These are phyloP conservation scores for Ceriops zippeliana DNA, from an alignment of 345 rosid species.

Conservation along the genomic window DNA sequence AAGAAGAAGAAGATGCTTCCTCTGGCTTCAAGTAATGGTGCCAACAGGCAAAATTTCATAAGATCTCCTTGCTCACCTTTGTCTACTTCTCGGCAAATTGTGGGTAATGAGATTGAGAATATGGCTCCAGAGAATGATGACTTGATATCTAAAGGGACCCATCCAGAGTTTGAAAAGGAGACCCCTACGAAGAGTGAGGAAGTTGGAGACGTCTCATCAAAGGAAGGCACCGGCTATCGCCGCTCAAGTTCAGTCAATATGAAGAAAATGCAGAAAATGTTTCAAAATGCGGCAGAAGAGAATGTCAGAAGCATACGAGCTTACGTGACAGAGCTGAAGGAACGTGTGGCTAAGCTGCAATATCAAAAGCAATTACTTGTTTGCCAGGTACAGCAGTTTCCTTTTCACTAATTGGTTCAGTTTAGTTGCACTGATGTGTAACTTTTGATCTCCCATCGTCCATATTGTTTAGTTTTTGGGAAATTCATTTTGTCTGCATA, in stretches of 20 bases:
- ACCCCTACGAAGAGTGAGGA: constrained; percentile 76
- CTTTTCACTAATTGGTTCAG: background rate
- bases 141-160: constrained; percentile 35
- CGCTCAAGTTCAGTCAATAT: constrained; percentile 90
- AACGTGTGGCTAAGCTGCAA: constrained; percentile 94
- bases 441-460: background rate
- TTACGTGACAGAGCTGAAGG: constrained; percentile 90
- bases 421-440: background rate
- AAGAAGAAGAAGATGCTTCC: constrained; percentile 88
- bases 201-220: constrained; percentile 67
- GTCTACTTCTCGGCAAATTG: constrained; percentile 67
- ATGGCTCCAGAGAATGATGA: constrained; percentile 66
- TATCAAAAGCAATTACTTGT: constrained; percentile 99
- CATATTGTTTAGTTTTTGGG: background rate
- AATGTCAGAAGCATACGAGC: constrained; percentile 92
- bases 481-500: constrained; percentile 1
- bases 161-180: constrained; percentile 53
- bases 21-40: constrained; percentile 63
- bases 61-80: constrained; percentile 91
- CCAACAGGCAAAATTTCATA: constrained; percentile 66
- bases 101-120: constrained; percentile 77
- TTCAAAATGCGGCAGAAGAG: constrained; percentile 99
- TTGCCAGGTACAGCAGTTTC: constrained; percentile 63
- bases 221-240: constrained; percentile 64
- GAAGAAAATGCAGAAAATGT: constrained; percentile 99